Evolutionary conservation across 1,284 basidiomycete species (phyloP).

Genomic region (Cystodermella granulosa): DNA sequence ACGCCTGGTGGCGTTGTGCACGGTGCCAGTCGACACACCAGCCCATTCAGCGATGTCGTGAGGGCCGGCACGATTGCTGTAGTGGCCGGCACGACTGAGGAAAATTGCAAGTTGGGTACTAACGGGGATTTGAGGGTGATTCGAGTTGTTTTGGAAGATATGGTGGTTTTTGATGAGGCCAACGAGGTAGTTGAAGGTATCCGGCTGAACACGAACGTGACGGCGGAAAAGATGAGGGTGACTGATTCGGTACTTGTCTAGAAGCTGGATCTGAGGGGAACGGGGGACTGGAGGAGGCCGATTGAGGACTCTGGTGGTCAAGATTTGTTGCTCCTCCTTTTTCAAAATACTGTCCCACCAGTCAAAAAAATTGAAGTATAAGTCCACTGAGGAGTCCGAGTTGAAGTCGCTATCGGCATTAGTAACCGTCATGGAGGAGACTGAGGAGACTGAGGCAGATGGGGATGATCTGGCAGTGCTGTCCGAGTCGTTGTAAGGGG

Average conservation of each 20-base stretch:
- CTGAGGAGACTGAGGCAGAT: too few species aligned
- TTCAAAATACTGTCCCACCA: too few species aligned
- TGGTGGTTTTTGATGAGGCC: slow-evolving; percentile 5
- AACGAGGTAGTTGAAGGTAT: neutral
- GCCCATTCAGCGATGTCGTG: slow-evolving; percentile 22
- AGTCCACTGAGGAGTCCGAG: too few species aligned
- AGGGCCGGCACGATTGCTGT: slow-evolving; percentile 26
- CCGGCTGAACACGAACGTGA: slow-evolving; percentile 9
- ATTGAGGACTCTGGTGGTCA: neutral
- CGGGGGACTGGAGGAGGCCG: neutral
- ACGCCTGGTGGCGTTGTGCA: slow-evolving; percentile 18
- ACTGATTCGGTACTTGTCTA: neutral
- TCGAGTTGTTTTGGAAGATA: slow-evolving; percentile 26
- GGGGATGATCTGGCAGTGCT: too few species aligned
- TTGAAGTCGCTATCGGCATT: too few species aligned
- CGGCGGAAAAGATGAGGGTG: neutral
- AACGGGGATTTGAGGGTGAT: slow-evolving; percentile 24
- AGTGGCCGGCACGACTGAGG: slow-evolving; percentile 25
- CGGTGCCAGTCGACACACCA: slow-evolving; percentile 22
- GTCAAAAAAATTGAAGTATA: too few species aligned
- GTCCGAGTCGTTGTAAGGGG: too few species aligned
- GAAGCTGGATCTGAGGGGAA: neutral
- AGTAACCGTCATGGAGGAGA: too few species aligned
- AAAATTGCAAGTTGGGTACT: slow-evolving; percentile 26
- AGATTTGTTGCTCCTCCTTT: too few species aligned